Conservation (phyloP, 768 basidiomycete species). For the Arthromyces matolae region DNA sequence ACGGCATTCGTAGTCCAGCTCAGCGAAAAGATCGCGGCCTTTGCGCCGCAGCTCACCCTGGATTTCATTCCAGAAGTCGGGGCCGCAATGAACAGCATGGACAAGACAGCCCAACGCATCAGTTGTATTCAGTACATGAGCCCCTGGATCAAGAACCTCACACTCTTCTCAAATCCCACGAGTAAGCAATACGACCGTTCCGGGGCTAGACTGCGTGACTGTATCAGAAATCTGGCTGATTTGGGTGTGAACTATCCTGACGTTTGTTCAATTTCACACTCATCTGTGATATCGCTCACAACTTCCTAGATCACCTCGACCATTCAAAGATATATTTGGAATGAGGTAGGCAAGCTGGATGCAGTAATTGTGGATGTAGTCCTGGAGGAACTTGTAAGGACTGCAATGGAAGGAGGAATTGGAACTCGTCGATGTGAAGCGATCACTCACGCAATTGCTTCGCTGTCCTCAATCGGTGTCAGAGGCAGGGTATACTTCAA, state of each 20-base stretch:
- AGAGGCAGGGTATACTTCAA: slow-evolving; percentile 76
- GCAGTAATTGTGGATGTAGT: slow-evolving; percentile 64
- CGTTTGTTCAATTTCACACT: slow-evolving; percentile 35
- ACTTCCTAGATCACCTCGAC: slow-evolving; percentile 52
- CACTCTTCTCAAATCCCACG: slow-evolving; percentile 65
- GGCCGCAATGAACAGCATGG: slow-evolving; percentile 56
- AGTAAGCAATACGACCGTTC: slow-evolving; percentile 66
- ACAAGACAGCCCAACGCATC: slow-evolving; percentile 52
- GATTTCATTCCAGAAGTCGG: slow-evolving; percentile 89
- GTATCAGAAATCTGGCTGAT: slow-evolving; percentile 75
- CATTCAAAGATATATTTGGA: slow-evolving; percentile 76
- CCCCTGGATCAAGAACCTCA: slow-evolving; percentile 86
- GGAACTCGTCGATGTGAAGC: slow-evolving; percentile 73
- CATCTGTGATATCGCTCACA: slow-evolving; percentile 2
- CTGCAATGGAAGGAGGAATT: slow-evolving; percentile 80
- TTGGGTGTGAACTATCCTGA: slow-evolving; percentile 69
- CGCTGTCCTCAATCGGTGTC: slow-evolving; percentile 71
- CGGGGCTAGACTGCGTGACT: slow-evolving; percentile 73
- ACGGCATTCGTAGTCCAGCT: slow-evolving; percentile 58
- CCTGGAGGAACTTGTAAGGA: slow-evolving; percentile 74
- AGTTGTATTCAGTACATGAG: slow-evolving; percentile 78
- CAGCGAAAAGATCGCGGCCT: slow-evolving; percentile 68
- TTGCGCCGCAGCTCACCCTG: slow-evolving; percentile 78
- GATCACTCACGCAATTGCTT: slow-evolving; percentile 68
- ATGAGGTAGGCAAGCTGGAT: slow-evolving; percentile 69